These are phyloP conservation scores for Arctium minus DNA, from an alignment of 129 eudicot genomes.

Conservation along the genomic window DNA sequence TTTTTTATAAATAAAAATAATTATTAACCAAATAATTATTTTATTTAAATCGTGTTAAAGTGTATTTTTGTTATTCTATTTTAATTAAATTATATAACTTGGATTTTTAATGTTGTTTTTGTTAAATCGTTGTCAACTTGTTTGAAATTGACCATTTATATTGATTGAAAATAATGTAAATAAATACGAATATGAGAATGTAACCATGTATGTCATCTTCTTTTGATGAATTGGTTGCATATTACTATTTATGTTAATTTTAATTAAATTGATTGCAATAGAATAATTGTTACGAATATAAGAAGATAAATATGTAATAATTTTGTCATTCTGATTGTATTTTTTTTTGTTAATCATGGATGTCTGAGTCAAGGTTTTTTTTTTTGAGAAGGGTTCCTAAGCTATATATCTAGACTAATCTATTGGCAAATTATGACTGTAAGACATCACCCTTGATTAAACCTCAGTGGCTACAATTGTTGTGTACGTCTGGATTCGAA, in stretches of 20 bases:
- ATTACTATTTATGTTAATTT: not conserved
- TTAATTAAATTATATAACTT: not conserved
- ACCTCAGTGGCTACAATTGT: no score
- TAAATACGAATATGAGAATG: not conserved
- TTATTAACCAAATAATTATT: not conserved
- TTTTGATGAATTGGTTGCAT: not conserved
- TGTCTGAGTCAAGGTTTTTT: no score
- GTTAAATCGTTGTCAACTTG: not conserved
- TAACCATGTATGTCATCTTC: not conserved
- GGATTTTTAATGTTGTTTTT: not conserved
- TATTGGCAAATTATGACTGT: no score
- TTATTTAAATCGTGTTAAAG: not conserved
- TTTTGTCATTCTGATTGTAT: no score
- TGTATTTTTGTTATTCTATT: not conserved
- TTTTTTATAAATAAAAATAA: not conserved
- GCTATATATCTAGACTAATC: no score
- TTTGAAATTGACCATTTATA: not conserved
- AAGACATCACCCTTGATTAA: no score
- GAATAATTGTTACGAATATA: no score
- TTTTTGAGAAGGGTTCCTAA: no score
- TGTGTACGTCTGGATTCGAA: no score
- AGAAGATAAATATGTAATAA: no score
- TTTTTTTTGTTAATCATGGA: no score
- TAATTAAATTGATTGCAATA: no score
- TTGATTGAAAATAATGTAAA: not conserved